These are phyloP conservation scores for Hypoxylon sp. DNA, from an alignment of 2,329 filamentous ascomycete species.

Conservation along the genomic window DNA sequence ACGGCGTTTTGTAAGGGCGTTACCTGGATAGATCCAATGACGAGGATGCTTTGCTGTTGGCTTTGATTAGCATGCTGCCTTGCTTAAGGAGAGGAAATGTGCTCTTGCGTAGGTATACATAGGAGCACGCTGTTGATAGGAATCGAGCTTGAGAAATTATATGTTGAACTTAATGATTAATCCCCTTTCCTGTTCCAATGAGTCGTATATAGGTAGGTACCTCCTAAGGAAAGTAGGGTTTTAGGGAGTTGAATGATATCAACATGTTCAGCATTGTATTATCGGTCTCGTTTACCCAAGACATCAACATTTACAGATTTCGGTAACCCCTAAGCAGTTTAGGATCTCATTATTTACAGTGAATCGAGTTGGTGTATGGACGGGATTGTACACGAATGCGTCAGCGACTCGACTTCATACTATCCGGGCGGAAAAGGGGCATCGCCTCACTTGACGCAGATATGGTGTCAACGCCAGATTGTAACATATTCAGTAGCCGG, in stretches of 20 bases:
- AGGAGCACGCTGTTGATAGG: too few species aligned
- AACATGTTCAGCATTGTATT: background rate
- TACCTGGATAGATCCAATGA: constrained; percentile 6
- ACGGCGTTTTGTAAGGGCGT: constrained; percentile 16
- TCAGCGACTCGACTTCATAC: too few species aligned
- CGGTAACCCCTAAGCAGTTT: background rate
- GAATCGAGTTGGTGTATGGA: too few species aligned
- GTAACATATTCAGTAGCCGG: constrained; percentile 18
- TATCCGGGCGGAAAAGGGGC: constrained; percentile 4
- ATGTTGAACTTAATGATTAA: constrained; percentile 16
- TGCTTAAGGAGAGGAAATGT: too few species aligned
- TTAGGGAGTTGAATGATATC: background rate
- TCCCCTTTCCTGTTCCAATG: background rate
- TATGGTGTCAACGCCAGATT: constrained; percentile 39
- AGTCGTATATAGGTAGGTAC: background rate
- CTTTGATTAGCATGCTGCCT: background rate
- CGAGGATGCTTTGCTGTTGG: background rate
- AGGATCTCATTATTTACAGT: background rate
- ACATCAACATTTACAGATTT: background rate
- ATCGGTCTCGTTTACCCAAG: background rate
- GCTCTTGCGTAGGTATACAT: too few species aligned
- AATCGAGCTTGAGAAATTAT: background rate
- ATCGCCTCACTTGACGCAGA: constrained; percentile 33
- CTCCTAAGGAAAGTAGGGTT: too few species aligned
- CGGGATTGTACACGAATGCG: too few species aligned